Evolutionary conservation across 345 rosid genomes (phyloP), one percentile per base, ranked within the genome.

Genomic region (Mallotus nudiflorus): DNA sequence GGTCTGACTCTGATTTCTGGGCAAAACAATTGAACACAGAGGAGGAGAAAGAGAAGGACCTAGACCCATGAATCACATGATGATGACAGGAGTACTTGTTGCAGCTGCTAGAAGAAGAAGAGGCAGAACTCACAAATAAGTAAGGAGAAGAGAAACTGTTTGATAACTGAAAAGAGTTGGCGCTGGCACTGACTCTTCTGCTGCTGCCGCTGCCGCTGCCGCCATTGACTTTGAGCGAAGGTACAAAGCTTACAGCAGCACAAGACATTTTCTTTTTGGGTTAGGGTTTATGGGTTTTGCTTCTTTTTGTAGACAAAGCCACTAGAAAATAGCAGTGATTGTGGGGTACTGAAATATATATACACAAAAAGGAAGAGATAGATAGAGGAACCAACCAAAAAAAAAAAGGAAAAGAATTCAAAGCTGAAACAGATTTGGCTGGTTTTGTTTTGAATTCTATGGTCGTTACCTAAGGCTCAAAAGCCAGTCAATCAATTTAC

Each of bases 1-100:
- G n/a, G 75, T 11, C 37, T 2, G 69, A 60, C 58, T 79, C 67
- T 60, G 82, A 79, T 59, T 71, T 62, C 50, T 65, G 62, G 1
- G 78, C 64, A 61, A 69, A 56, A 65, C 85, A 77, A 0, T 53
- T 73, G 69, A 71, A 22, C n/a, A 40, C 31, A 6, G 44, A 9
- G 9, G 44, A 9, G 69, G 81, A 62, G 37, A 33, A 42, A 3
- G 46, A 42, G 55, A 50, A 69, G 27, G 75, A 64, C 0, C 59
- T 75, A 25, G 33, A 67, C 1, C 74, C 66, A 15, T 72, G 70
- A 63, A 59, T 6, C 19, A 14, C 71, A 40, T 64, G 28, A 25
- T 22, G 40, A 10, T 66, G 69, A 58, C 73, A 18, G 14, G 45
- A 29, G 54, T 16, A 39, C 29, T 20, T 28, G 11, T 44, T 56